A percentile compares a stretch with the other conserved stretches of the same genome.
Conservation (phyloP, 441 rosid species). For the Gossypium gossypioides region DNA sequence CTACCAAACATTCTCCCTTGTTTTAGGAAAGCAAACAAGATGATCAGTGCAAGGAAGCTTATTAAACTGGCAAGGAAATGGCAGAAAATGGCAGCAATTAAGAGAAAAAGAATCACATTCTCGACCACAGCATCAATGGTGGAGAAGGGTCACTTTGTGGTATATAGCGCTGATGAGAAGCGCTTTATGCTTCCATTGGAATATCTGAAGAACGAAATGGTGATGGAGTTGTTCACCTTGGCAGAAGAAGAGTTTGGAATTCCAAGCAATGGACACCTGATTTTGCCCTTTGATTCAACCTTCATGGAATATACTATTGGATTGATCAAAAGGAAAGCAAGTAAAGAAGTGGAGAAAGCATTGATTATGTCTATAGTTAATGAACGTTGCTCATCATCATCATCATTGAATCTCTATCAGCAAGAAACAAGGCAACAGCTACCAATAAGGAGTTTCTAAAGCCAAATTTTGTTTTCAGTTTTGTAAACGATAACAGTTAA, state of each 20-base stretch:
- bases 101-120: constrained; percentile 8
- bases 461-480: background rate
- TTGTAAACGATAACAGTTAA: background rate
- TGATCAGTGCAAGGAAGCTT: constrained; percentile 17
- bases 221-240: constrained; percentile 11
- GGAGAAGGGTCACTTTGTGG: constrained; percentile 31
- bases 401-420: background rate
- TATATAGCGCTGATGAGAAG: constrained; percentile 20
- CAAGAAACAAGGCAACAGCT: constrained; percentile 2
- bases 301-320: constrained; percentile 20
- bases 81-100: constrained; percentile 14
- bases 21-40: background rate
- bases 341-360: constrained; percentile 19
- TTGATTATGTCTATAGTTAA: constrained; percentile 15
- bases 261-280: constrained; percentile 24
- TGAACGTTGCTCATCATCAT: background rate
- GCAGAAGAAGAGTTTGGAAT: constrained; percentile 27
- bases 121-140: constrained; percentile 12
- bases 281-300: constrained; percentile 29
- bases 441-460: constrained; percentile 5
- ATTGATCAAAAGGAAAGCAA: constrained; percentile 7
- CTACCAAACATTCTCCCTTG: background rate
- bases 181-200: constrained; percentile 13
- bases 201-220: constrained; percentile 13
- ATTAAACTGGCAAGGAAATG: constrained; percentile 21